These are phyloP conservation scores for Ceratocystis cacaofunesta DNA, from an alignment of 2,329 filamentous ascomycete species.

Conservation along the genomic window DNA sequence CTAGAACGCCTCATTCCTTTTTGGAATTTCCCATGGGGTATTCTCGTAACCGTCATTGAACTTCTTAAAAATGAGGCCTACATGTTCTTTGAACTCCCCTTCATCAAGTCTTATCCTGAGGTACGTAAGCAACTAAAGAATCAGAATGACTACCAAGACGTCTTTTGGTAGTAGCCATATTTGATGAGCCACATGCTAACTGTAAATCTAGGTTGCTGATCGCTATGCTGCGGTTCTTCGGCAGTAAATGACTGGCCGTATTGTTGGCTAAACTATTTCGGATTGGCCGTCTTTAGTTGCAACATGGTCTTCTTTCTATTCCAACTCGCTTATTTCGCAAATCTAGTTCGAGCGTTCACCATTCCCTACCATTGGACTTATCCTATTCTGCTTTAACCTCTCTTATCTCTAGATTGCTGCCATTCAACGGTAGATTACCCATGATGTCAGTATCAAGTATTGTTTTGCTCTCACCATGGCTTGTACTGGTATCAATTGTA, in stretches of 20 bases:
- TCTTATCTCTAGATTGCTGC: neutral
- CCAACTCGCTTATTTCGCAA: neutral
- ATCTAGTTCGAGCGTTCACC: neutral
- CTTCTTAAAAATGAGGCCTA: slow-evolving; percentile 78
- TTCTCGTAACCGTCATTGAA: slow-evolving; percentile 77
- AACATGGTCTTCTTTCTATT: neutral
- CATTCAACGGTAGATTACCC: neutral
- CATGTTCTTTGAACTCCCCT: slow-evolving; percentile 82
- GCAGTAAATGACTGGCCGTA: slow-evolving; percentile 2
- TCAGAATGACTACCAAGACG: no score
- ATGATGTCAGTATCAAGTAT: neutral
- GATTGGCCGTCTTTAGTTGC: neutral
- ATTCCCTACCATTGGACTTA: neutral
- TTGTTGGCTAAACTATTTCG: neutral
- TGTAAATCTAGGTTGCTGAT: slow-evolving; percentile 22
- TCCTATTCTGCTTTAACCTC: neutral
- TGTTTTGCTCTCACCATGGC: neutral
- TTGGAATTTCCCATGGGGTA: slow-evolving; percentile 89
- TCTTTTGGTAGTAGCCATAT: no score
- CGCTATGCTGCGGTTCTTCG: slow-evolving; percentile 24
- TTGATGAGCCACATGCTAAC: neutral
- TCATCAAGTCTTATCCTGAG: slow-evolving; percentile 80
- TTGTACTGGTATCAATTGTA: neutral
- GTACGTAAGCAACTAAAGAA: slow-evolving; percentile 33
- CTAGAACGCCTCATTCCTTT: slow-evolving; percentile 77